Evolutionary conservation across 345 rosid species (phyloP).

Genomic region (Cardamine chenopodiifolia): DNA sequence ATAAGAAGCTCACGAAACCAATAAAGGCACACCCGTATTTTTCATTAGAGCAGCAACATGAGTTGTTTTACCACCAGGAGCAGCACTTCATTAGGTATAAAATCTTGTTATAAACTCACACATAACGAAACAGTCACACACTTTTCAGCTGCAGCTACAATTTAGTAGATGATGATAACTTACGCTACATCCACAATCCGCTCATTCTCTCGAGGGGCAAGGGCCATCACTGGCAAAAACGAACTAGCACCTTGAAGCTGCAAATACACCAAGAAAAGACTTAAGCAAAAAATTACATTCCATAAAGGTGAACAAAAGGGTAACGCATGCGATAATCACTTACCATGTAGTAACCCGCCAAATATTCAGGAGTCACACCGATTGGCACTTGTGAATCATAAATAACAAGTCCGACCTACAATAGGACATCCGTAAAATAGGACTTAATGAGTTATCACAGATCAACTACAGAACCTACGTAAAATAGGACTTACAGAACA

Average conservation of each 20-base stretch:
- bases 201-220: slow-evolving; percentile 95
- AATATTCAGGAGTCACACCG: slow-evolving; percentile 97
- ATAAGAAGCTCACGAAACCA: slow-evolving; percentile 13
- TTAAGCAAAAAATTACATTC: slow-evolving; percentile 11
- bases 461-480: background rate
- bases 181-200: slow-evolving; percentile 94
- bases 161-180: slow-evolving; percentile 42
- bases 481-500: background rate
- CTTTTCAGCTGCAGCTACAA: background rate
- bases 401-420: slow-evolving; percentile 89
- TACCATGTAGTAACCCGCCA: slow-evolving; percentile 97
- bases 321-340: slow-evolving; percentile 12
- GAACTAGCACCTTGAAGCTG: slow-evolving; percentile 98
- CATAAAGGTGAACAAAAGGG: slow-evolving; percentile 9
- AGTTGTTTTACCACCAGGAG: slow-evolving; percentile 94
- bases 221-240: slow-evolving; percentile 97
- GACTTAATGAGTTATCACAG: background rate
- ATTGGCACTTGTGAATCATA: slow-evolving; percentile 95
- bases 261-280: slow-evolving; percentile 16
- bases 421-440: background rate
- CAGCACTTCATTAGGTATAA: slow-evolving; percentile 65
- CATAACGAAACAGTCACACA: background rate
- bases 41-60: slow-evolving; percentile 83
- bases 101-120: slow-evolving; percentile 4
- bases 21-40: slow-evolving; percentile 66